Conservation (phyloP, 306 rosid species). For the Carpinus fangiana region DNA sequence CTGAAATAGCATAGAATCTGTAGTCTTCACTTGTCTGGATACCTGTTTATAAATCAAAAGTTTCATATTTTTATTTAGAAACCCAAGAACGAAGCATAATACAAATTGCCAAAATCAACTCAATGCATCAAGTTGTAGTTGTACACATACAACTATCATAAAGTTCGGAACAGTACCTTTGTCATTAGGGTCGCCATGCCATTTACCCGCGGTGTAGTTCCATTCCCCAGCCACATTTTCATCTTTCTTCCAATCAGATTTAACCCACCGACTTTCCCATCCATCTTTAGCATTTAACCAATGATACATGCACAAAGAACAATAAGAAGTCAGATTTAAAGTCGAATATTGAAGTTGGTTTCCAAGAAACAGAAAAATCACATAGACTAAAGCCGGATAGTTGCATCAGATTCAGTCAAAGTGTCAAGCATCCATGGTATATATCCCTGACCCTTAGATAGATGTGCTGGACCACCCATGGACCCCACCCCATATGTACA, state of each 20-base stretch:
- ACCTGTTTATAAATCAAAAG: slow-evolving; percentile 49
- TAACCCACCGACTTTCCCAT: slow-evolving; percentile 92
- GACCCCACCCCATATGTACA: not conserved
- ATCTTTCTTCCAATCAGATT: slow-evolving; percentile 94
- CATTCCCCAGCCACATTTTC: slow-evolving; percentile 89
- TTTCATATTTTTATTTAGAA: not conserved
- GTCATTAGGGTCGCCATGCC: slow-evolving; percentile 86
- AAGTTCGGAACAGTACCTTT: slow-evolving; percentile 51
- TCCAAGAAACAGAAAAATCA: not conserved
- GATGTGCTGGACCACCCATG: not conserved
- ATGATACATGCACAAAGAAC: slow-evolving; percentile 7
- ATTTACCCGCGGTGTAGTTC: slow-evolving; percentile 93
- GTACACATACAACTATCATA: not conserved
- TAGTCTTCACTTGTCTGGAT: slow-evolving; percentile 98
- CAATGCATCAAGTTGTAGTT: not conserved
- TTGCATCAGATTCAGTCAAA: not conserved
- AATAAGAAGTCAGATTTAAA: not conserved
- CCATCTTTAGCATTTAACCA: slow-evolving; percentile 56
- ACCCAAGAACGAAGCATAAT: not conserved
- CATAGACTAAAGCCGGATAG: not conserved
- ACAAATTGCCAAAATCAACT: not conserved
- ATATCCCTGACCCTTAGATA: not conserved
- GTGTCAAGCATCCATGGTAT: not conserved
- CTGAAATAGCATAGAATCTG: slow-evolving; percentile 93
- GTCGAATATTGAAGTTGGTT: not conserved